Evolutionary conservation across 169 alveolate genomes (phyloP).

Genomic region (Miamiensis avidus): DNA sequence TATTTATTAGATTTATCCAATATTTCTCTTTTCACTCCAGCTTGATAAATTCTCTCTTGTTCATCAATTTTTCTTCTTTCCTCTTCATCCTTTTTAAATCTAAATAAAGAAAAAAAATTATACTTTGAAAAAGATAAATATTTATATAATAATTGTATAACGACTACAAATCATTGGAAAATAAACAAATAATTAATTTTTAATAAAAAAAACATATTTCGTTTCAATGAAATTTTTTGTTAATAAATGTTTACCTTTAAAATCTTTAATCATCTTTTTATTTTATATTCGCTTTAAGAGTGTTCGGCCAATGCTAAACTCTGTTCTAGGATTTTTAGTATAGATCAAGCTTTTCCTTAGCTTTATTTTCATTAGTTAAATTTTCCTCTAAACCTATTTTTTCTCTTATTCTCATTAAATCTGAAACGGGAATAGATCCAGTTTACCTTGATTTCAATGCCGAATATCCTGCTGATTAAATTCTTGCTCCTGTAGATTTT

Average conservation of each 20-base stretch:
- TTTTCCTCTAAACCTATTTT: not conserved
- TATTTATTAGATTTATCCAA: conserved; percentile 59
- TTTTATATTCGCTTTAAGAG: conserved; percentile 57
- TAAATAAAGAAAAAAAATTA: no score
- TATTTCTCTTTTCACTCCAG: conserved; percentile 43
- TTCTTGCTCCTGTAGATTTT: not conserved
- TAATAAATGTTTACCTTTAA: conserved; percentile 33
- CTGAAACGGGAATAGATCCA: not conserved
- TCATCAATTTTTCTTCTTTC: conserved; percentile 61
- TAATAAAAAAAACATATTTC: no score
- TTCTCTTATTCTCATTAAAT: conserved; percentile 23
- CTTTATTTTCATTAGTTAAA: conserved; percentile 6
- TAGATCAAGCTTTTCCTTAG: conserved; percentile 28
- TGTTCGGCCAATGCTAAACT: conserved; percentile 69
- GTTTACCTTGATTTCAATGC: not conserved
- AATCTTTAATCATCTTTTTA: conserved; percentile 58
- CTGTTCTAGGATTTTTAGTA: conserved; percentile 63
- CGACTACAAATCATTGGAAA: not conserved
- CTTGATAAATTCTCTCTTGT: conserved; percentile 54
- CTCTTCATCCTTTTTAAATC: conserved; percentile 65
- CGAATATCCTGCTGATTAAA: not conserved
- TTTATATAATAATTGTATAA: no score
- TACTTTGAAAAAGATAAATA: no score
- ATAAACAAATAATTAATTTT: no score
- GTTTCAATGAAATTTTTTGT: no score